Evolutionary conservation across 1,284 basidiomycete genomes (phyloP).

Genomic region (Uromyces viciae-fabae): DNA sequence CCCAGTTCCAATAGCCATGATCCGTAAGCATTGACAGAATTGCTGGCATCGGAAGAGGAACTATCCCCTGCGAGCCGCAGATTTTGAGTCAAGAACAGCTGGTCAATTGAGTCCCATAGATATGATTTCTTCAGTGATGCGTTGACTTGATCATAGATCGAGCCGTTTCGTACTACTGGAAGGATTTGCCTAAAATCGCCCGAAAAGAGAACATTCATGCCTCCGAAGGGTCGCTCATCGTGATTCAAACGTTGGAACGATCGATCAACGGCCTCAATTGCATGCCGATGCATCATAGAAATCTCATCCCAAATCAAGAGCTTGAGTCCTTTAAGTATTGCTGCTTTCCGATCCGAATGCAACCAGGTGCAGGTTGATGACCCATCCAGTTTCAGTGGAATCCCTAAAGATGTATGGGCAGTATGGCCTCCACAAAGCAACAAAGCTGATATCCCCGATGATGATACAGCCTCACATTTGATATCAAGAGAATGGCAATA

Average conservation of each 20-base stretch:
- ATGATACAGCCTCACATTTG: not conserved
- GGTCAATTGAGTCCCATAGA: too few relatives aligned
- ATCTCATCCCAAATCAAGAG: constrained; percentile 28
- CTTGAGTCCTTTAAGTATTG: not conserved
- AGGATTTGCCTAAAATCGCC: constrained; percentile 22
- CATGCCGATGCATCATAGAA: not conserved
- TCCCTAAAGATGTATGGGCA: not conserved
- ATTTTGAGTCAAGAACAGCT: not conserved
- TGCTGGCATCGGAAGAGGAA: not conserved
- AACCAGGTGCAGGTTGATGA: not conserved
- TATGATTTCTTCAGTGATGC: not conserved
- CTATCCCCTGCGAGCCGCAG: not conserved
- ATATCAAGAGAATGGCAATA: not conserved
- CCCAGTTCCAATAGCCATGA: too few relatives aligned
- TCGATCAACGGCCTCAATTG: not conserved
- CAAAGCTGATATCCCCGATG: not conserved
- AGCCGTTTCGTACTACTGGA: not conserved
- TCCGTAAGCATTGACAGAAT: too few relatives aligned
- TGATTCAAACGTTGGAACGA: not conserved
- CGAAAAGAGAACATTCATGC: not conserved
- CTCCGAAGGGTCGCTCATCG: not conserved
- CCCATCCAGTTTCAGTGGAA: not conserved
- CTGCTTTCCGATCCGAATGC: not conserved
- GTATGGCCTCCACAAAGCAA: not conserved
- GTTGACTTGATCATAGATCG: not conserved